These are phyloP conservation scores for Fusarium odoratissimum DNA, from an alignment of 2,329 filamentous ascomycete species.

Conservation along the genomic window DNA sequence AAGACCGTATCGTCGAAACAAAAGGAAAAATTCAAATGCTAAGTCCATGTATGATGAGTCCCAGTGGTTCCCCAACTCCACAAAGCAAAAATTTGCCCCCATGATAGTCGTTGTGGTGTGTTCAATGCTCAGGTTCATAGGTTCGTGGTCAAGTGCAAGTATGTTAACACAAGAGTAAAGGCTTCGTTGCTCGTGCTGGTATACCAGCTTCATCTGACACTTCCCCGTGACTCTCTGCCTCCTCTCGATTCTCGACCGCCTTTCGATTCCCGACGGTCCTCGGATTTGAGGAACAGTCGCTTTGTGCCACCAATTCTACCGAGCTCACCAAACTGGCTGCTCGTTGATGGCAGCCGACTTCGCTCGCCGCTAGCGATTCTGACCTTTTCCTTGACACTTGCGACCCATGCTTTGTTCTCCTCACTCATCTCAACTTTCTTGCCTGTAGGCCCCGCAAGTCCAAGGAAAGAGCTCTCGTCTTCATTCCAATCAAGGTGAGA, in stretches of 20 bases:
- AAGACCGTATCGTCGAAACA: conserved; percentile 33
- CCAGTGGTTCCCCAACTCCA: conserved; percentile 41
- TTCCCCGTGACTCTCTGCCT: conserved; percentile 35
- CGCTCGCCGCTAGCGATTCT: conserved; percentile 74
- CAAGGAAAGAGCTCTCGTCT: conserved; percentile 69
- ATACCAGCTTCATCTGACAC: conserved; percentile 26
- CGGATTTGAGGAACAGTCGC: conserved; percentile 68
- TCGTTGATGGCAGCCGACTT: conserved; percentile 46
- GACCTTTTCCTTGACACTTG: conserved; percentile 84
- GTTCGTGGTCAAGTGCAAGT: conserved; percentile 21
- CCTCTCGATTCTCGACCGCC: conserved; percentile 26
- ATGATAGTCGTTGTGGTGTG: conserved; percentile 33
- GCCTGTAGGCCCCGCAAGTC: conserved; percentile 76
- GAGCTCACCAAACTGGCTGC: conserved; percentile 70
- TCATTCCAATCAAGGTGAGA: conserved; percentile 68
- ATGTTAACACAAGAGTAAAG: conserved; percentile 17
- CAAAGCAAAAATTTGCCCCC: conserved; percentile 40
- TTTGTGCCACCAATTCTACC: conserved; percentile 79
- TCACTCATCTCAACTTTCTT: conserved; percentile 75
- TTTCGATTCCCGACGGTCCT: conserved; percentile 42
- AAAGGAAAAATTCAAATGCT: conserved; percentile 36
- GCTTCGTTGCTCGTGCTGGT: conserved; percentile 13
- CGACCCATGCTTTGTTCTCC: conserved; percentile 82
- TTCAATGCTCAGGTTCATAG: conserved; percentile 30
- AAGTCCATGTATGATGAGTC: conserved; percentile 39